A percentile compares a stretch with the other conserved stretches of the same genome.
Conservation (phyloP, 164 flowering plant species). For the Cinnamomum chago region DNA sequence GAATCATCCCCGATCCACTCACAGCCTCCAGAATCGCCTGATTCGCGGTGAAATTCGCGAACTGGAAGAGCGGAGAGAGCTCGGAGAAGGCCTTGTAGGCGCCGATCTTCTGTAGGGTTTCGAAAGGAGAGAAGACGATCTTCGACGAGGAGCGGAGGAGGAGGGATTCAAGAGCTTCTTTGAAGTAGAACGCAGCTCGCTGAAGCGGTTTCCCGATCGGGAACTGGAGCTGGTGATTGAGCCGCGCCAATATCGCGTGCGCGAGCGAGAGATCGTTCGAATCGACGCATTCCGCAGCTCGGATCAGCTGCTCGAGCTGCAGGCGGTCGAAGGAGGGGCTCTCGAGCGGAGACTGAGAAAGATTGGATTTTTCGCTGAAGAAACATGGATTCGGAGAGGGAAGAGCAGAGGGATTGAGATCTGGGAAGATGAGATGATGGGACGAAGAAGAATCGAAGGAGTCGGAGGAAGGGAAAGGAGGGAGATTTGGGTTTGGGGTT, state of each 20-base stretch:
- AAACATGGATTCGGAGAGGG: neutral
- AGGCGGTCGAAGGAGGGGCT: conserved; percentile 27
- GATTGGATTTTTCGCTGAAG: neutral
- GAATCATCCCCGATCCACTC: conserved; percentile 44
- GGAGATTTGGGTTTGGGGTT: neutral
- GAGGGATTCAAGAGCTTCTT: conserved; percentile 68
- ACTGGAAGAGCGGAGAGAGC: conserved; percentile 70
- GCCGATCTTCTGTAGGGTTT: conserved; percentile 56
- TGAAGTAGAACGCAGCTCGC: conserved; percentile 82
- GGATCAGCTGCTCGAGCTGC: conserved; percentile 55
- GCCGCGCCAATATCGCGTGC: conserved; percentile 74
- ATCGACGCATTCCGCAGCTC: conserved; percentile 67
- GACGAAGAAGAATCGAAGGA: conserved; percentile 13
- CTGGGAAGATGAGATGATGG: neutral
- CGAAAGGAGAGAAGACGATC: conserved; percentile 29
- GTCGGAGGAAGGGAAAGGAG: conserved; percentile 23
- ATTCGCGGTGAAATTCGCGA: conserved; percentile 79
- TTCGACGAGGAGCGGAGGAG: conserved; percentile 21
- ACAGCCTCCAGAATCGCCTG: conserved; percentile 83
- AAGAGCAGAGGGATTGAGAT: neutral
- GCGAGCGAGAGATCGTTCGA: conserved; percentile 62
- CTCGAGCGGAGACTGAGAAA: neutral
- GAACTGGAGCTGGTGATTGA: conserved; percentile 60
- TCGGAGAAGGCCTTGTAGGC: conserved; percentile 63
- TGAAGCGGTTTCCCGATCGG: conserved; percentile 70